These are phyloP conservation scores for Nasturtium officinale DNA, from an alignment of 345 rosid species.

Conservation along the genomic window DNA sequence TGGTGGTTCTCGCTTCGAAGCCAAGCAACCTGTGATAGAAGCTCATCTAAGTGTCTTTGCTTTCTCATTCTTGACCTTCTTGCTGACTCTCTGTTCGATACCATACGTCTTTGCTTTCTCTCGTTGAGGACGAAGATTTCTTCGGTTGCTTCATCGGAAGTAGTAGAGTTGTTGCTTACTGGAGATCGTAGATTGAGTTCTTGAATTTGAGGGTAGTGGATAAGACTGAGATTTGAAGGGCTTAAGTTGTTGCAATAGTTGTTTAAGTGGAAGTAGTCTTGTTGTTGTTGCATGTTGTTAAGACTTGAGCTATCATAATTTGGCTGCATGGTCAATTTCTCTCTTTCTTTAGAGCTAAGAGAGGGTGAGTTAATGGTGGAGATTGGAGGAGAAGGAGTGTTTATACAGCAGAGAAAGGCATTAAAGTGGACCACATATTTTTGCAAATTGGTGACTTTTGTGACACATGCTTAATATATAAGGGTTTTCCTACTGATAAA, in stretches of 20 bases:
- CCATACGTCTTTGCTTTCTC: slow-evolving; percentile 91
- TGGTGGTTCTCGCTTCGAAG: slow-evolving; percentile 84
- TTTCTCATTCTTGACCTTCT: slow-evolving; percentile 94
- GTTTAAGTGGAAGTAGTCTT: slow-evolving; percentile 48
- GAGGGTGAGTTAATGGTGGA: slow-evolving; percentile 40
- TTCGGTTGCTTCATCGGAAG: slow-evolving; percentile 84
- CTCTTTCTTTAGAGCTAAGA: slow-evolving; percentile 19
- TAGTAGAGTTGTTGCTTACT: slow-evolving; percentile 72
- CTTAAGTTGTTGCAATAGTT: slow-evolving; percentile 45
- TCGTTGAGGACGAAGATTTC: slow-evolving; percentile 69
- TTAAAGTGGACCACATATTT: slow-evolving; percentile 50
- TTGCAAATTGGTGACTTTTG: slow-evolving; percentile 40
- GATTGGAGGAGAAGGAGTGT: slow-evolving; percentile 35
- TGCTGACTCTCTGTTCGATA: slow-evolving; percentile 94
- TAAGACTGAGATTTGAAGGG: slow-evolving; percentile 47
- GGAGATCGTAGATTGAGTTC: slow-evolving; percentile 52
- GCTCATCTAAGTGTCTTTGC: slow-evolving; percentile 95
- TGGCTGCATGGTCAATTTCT: slow-evolving; percentile 46
- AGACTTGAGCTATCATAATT: slow-evolving; percentile 47
- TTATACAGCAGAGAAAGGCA: slow-evolving; percentile 55
- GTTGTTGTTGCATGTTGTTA: slow-evolving; percentile 42
- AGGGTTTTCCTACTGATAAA: slow-evolving; percentile 33
- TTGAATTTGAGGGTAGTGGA: slow-evolving; percentile 42
- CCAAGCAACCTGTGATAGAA: slow-evolving; percentile 84
- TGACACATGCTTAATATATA: slow-evolving; percentile 27